Evolutionary conservation across 371 early-diverging fungal genomes (phyloP).

Genomic region (Massospora cicadina): DNA sequence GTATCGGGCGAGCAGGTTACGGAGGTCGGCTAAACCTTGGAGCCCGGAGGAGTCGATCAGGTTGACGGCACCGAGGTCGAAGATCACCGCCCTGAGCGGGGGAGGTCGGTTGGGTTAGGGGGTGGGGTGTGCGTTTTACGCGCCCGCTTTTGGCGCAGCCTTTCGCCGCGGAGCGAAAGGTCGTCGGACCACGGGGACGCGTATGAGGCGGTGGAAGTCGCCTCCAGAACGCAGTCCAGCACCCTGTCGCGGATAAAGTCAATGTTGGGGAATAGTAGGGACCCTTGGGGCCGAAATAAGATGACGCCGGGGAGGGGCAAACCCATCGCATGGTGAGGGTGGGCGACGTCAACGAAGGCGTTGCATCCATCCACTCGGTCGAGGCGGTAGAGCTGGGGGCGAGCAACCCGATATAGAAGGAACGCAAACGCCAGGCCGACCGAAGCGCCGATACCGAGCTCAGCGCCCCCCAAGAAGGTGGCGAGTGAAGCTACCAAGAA

Average conservation of each 20-base stretch:
- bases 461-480: slow-evolving; percentile 45
- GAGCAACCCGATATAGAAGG: slow-evolving; percentile 44
- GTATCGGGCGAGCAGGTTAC: slow-evolving; percentile 28
- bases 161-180: slow-evolving; percentile 12
- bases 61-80: slow-evolving; percentile 66
- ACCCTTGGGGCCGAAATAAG: slow-evolving; percentile 42
- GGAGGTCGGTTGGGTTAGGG: slow-evolving; percentile 11
- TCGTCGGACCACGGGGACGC: slow-evolving; percentile 16
- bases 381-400: slow-evolving; percentile 31
- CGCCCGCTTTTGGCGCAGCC: not conserved
- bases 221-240: slow-evolving; percentile 13
- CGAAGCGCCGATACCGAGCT: slow-evolving; percentile 43
- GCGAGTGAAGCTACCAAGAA: slow-evolving; percentile 29
- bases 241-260: slow-evolving; percentile 22
- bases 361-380: slow-evolving; percentile 15
- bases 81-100: slow-evolving; percentile 43
- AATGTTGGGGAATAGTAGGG: slow-evolving; percentile 53
- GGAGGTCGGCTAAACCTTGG: slow-evolving; percentile 43
- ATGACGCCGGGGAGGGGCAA: slow-evolving; percentile 33
- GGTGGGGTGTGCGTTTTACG: not conserved
- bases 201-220: slow-evolving; percentile 12
- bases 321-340: slow-evolving; percentile 4
- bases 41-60: slow-evolving; percentile 16
- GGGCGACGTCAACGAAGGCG: slow-evolving; percentile 13
- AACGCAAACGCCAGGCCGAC: slow-evolving; percentile 37